phyloP scores from a whole-genome alignment of 305 asterid genomes.

The Galium porrigens region DNA sequence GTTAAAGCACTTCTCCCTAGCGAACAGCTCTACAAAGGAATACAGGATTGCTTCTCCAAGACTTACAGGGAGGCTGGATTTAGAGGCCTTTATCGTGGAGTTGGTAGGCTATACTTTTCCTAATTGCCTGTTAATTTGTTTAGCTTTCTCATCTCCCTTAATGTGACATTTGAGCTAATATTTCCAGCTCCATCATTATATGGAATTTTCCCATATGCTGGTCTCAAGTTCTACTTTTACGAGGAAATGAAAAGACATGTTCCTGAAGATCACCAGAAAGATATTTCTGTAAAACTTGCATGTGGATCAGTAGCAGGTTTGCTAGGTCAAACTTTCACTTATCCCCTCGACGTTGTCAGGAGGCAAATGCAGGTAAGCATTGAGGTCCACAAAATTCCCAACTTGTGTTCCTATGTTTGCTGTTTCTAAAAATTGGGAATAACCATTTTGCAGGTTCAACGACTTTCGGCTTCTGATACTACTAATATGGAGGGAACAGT shows the following conservation, averaged over 20 bases:
- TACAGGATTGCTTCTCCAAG: constrained; percentile 69
- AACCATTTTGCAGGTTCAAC: constrained; percentile 47
- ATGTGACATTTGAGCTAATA: constrained; percentile 8
- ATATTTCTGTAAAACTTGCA: constrained; percentile 57
- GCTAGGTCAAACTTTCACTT: constrained; percentile 91
- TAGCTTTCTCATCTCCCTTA: constrained; percentile 2
- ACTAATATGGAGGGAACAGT: constrained; percentile 43
- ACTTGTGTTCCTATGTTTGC: not conserved
- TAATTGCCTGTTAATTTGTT: not conserved
- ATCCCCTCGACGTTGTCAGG: constrained; percentile 87
- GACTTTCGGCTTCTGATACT: constrained; percentile 32
- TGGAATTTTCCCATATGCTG: constrained; percentile 91
- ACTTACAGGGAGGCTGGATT: constrained; percentile 65
- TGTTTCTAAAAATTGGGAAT: not conserved
- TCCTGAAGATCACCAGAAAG: constrained; percentile 54
- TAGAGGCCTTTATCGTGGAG: constrained; percentile 82
- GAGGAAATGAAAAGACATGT: constrained; percentile 87
- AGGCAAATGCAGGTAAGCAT: constrained; percentile 95
- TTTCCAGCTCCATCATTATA: constrained; percentile 75
- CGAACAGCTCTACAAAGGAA: constrained; percentile 57
- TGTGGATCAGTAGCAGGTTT: constrained; percentile 93
- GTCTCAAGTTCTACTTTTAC: constrained; percentile 78
- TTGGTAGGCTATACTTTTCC: constrained; percentile 41
- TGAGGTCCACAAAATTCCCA: constrained; percentile 16
- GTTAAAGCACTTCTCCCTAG: constrained; percentile 25